Evolutionary conservation across 2,329 filamentous ascomycete species (phyloP).

Genomic region (Orbilia ellipsospora): DNA sequence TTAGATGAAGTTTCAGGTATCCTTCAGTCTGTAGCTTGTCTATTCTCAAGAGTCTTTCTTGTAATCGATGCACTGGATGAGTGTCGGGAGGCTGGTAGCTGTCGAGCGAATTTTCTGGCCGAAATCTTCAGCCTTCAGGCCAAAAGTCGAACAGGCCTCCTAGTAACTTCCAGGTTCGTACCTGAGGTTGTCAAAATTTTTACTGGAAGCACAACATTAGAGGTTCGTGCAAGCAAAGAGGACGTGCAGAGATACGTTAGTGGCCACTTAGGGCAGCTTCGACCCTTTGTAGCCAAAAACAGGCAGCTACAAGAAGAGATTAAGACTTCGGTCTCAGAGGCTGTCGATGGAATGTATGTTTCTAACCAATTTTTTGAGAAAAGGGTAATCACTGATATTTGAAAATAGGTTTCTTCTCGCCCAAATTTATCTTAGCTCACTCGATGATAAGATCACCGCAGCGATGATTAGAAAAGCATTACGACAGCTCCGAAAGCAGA

Average conservation of each 20-base stretch:
- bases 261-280: neutral
- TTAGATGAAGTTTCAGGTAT: neutral
- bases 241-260: neutral
- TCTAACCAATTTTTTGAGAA: neutral
- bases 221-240: neutral
- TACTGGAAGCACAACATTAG: neutral
- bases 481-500: no score
- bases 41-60: conserved; percentile 10
- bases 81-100: neutral
- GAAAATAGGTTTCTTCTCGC: conserved; percentile 15
- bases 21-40: neutral
- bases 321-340: neutral
- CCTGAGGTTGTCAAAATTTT: neutral
- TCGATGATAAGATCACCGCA: neutral
- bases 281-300: neutral
- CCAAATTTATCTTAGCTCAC: conserved; percentile 2
- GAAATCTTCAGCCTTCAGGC: neutral
- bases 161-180: neutral
- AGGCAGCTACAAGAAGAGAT: neutral
- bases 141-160: neutral
- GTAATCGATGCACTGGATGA: conserved; percentile 27
- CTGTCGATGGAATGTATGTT: neutral
- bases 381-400: no score
- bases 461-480: neutral
- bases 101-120: neutral